phyloP scores from a whole-genome alignment of 768 basidiomycete species.

The Mycena albidolilacea region DNA sequence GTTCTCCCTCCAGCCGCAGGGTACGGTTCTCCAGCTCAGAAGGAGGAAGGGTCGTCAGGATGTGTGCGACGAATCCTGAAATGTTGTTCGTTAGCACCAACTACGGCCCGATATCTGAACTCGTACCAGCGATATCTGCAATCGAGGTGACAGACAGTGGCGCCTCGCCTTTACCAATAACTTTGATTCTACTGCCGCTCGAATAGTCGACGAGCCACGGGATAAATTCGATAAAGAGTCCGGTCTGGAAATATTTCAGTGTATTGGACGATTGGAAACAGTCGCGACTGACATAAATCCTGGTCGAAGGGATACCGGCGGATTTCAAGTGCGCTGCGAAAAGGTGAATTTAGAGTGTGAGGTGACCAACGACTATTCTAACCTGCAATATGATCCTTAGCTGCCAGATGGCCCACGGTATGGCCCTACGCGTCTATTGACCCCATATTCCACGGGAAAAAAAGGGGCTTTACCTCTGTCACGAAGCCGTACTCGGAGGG shows the following conservation, averaged over 20 bases:
- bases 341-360: neutral
- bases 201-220: slow-evolving; percentile 48
- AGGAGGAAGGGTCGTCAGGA: slow-evolving; percentile 49
- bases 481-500: slow-evolving; percentile 57
- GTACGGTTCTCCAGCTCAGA: slow-evolving; percentile 47
- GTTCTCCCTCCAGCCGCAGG: slow-evolving; percentile 55
- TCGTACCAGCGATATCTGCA: slow-evolving; percentile 47
- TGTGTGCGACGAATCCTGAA: slow-evolving; percentile 52
- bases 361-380: slow-evolving; percentile 7
- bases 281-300: slow-evolving; percentile 47
- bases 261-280: neutral
- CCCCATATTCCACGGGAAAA: too few relatives aligned
- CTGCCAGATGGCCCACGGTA: slow-evolving; percentile 43
- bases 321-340: slow-evolving; percentile 49
- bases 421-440: slow-evolving; percentile 34
- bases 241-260: slow-evolving; percentile 41
- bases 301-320: slow-evolving; percentile 48
- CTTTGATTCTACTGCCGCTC: slow-evolving; percentile 46
- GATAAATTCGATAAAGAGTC: slow-evolving; percentile 50
- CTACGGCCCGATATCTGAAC: neutral
- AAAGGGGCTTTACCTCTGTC: slow-evolving; percentile 34
- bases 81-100: neutral
- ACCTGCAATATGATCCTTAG: slow-evolving; percentile 50
- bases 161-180: slow-evolving; percentile 49
- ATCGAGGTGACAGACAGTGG: slow-evolving; percentile 49